Evolutionary conservation across 768 basidiomycete genomes (phyloP).

Genomic region (Psilocybe tampanensis): DNA sequence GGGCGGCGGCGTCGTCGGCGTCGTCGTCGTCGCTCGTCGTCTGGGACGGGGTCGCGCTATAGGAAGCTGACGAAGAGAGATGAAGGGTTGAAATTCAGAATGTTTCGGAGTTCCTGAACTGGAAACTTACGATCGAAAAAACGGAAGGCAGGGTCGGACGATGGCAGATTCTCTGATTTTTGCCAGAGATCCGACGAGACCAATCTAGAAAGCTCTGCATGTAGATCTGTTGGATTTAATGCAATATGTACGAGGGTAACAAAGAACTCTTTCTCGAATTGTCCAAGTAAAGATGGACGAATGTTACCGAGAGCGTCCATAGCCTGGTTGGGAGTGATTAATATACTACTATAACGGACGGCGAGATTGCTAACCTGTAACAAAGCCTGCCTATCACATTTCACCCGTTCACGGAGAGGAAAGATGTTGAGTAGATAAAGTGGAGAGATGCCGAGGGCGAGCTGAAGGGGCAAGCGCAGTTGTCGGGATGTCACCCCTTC

Average conservation of each 20-base stretch:
- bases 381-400: not conserved
- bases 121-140: not conserved
- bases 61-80: no score
- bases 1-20: no score
- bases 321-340: not conserved
- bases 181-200: not conserved
- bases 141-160: not conserved
- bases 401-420: not conserved
- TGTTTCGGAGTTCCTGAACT: no score
- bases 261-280: not conserved
- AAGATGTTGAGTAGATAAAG: not conserved
- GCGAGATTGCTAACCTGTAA: not conserved
- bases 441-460: not conserved
- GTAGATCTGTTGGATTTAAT: not conserved
- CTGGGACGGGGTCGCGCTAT: no score
- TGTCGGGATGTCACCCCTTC: no score
- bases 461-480: not conserved
- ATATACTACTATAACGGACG: not conserved
- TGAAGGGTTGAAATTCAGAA: no score
- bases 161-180: not conserved
- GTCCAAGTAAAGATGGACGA: not conserved
- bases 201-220: not conserved
- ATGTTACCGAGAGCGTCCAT: not conserved
- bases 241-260: not conserved
- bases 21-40: no score